Evolutionary conservation across 2,329 filamentous ascomycete genomes (phyloP).

Genomic region (Metarhizium brunneum): DNA sequence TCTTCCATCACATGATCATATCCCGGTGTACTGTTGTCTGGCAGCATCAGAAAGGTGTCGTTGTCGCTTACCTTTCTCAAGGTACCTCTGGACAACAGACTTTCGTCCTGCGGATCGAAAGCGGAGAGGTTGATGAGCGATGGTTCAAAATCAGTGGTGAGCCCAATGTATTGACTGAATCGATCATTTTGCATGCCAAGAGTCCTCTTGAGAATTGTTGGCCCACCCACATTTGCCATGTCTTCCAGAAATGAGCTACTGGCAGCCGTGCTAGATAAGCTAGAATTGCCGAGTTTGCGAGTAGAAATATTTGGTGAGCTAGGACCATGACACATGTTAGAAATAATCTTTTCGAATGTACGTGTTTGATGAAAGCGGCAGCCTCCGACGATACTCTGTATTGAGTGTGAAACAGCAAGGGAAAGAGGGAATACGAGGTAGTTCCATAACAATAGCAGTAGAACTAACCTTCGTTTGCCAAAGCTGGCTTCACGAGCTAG

Average conservation of each 20-base stretch:
- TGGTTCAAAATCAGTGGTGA: slow-evolving; percentile 75
- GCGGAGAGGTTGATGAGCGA: slow-evolving; percentile 73
- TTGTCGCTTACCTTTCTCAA: slow-evolving; percentile 67
- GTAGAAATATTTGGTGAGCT: slow-evolving; percentile 47
- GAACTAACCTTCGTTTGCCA: slow-evolving; percentile 61
- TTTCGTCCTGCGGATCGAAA: slow-evolving; percentile 76
- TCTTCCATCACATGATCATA: slow-evolving; percentile 62
- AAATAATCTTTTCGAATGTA: neutral
- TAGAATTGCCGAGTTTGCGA: slow-evolving; percentile 44
- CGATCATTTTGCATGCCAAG: slow-evolving; percentile 69
- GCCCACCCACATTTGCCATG: slow-evolving; percentile 60
- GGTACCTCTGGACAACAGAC: slow-evolving; percentile 57
- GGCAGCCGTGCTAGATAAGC: slow-evolving; percentile 51
- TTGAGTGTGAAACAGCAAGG: neutral
- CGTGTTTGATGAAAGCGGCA: neutral
- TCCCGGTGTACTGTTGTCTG: slow-evolving; percentile 63
- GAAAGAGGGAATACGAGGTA: neutral
- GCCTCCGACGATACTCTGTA: neutral
- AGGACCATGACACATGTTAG: slow-evolving; percentile 2
- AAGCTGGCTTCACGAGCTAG: slow-evolving; percentile 44
- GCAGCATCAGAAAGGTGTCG: slow-evolving; percentile 73
- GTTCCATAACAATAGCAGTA: slow-evolving; percentile 4
- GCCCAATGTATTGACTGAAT: slow-evolving; percentile 75
- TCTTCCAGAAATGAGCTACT: slow-evolving; percentile 58
- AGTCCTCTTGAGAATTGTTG: slow-evolving; percentile 57